phyloP scores from a whole-genome alignment of 208 protist species.

The Leptomonas pyrrhocoris region DNA sequence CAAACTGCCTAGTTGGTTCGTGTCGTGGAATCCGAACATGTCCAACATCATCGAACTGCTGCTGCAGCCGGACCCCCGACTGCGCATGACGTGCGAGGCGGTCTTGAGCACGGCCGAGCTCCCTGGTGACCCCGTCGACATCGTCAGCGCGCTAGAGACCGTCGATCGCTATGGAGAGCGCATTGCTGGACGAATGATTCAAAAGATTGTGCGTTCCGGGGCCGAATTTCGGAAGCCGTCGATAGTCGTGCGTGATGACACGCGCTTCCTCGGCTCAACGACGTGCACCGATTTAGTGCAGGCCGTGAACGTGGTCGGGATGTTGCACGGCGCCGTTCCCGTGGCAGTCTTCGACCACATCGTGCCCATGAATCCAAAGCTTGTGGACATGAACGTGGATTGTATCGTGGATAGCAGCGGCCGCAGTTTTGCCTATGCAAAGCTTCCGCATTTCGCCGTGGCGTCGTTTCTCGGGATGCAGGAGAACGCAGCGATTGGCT shows the following conservation, averaged over 20 bases:
- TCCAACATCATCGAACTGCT: slow-evolving; percentile 62
- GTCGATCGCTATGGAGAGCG: slow-evolving; percentile 70
- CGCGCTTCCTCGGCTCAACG: slow-evolving; percentile 33
- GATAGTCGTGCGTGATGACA: slow-evolving; percentile 30
- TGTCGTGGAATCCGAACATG: slow-evolving; percentile 55
- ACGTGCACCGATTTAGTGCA: slow-evolving; percentile 51
- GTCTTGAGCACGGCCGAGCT: slow-evolving; percentile 69
- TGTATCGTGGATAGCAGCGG: slow-evolving; percentile 51
- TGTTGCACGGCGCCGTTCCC: slow-evolving; percentile 59
- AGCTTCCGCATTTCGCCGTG: slow-evolving; percentile 51
- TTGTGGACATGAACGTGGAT: slow-evolving; percentile 49
- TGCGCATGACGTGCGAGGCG: slow-evolving; percentile 64
- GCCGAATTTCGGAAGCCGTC: slow-evolving; percentile 52
- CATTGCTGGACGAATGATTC: slow-evolving; percentile 64
- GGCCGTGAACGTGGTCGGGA: slow-evolving; percentile 53
- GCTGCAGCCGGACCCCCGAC: slow-evolving; percentile 50
- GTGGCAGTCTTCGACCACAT: slow-evolving; percentile 48
- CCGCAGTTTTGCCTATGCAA: slow-evolving; percentile 47
- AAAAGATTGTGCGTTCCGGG: slow-evolving; percentile 48
- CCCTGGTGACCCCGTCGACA: slow-evolving; percentile 77
- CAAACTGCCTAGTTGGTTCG: slow-evolving; percentile 76
- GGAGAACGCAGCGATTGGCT: slow-evolving; percentile 45
- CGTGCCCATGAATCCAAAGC: slow-evolving; percentile 53
- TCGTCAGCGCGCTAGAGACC: slow-evolving; percentile 68
- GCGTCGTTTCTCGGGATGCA: slow-evolving; percentile 64